Conservation (phyloP, 345 rosid genomes). For the Orychophragmus violaceus region DNA sequence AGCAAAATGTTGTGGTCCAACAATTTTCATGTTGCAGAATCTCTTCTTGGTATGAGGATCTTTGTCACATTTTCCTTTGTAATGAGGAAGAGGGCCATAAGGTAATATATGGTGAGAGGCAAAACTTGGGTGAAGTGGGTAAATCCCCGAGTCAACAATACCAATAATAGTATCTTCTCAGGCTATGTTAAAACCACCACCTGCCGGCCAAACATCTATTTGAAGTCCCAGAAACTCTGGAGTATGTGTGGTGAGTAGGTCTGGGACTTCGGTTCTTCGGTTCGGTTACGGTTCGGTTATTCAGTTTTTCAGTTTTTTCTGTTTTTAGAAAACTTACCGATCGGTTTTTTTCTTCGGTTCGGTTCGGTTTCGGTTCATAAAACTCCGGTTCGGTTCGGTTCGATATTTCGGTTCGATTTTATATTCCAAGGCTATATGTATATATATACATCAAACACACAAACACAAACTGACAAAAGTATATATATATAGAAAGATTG, state of each 20-base stretch:
- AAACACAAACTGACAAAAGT: no score
- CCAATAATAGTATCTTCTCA: conserved; percentile 95
- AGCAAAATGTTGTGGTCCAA: conserved; percentile 98
- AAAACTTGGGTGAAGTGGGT: conserved; percentile 90
- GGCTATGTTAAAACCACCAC: conserved; percentile 89
- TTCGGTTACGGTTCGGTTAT: no score
- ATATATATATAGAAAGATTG: no score
- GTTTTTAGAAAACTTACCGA: no score
- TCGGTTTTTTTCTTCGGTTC: no score
- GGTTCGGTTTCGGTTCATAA: no score
- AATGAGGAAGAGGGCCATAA: conserved; percentile 73
- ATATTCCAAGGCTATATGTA: no score
- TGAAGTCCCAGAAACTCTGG: conserved; percentile 97
- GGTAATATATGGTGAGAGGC: conserved; percentile 54
- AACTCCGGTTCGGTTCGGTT: no score
- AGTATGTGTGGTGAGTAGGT: conserved; percentile 94
- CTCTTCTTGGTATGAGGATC: conserved; percentile 64
- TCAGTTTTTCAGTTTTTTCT: no score
- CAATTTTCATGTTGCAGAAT: conserved; percentile 88
- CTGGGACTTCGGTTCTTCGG: no score
- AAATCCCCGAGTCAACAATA: conserved; percentile 94
- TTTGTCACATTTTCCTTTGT: conserved; percentile 85
- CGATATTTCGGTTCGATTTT: no score
- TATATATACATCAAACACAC: no score
- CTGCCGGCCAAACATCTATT: conserved; percentile 97